Base-by-base conservation (phyloP, 176 grass and related monocot genomes). In the Aegilops bicornis region DNA sequence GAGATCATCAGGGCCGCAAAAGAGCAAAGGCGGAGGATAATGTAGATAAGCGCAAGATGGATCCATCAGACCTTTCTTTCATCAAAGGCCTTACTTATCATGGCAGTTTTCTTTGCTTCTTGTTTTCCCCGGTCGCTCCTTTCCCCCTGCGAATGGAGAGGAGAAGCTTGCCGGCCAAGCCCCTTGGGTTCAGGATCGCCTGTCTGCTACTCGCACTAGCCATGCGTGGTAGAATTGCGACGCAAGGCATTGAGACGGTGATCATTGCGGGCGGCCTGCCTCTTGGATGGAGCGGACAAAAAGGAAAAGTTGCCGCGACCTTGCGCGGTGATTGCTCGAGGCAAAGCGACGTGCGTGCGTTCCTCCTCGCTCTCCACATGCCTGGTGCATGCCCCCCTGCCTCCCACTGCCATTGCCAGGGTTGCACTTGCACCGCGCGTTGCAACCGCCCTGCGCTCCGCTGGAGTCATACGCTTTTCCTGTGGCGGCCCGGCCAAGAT, bases 141-240 rank as follows among this genome's bases (percentile, higher is more conserved):
- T 69, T n/a, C 5, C 4, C 4, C 27, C 35, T 6, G 33, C 24
- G 1, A 54, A 78, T 19, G 5, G 37, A 15, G 31, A 29, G 59
- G 52, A 6, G 65, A 87, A 73, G 56, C 89, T 90, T 91, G 20
- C n/a, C 29, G 76, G 59, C 56, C 5, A 91, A 80, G 89, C 58
- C 16, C 75, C 32, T 14, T 22, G 75, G 64, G 32, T 65, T 79
- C 74, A 73, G 52, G 84, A 64, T 77, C 73, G 29, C 33, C 24
- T 83, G 80, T 48, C 37, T 29, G 36, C 65, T 64, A 58, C 31
- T 32, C 42, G 3, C 73, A 23, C 22, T 32, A 27, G 72, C 24
- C 17, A 10, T 40, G 32, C 54, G 6, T 15, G 69, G 67, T 71
- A 79, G 50, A 72, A 82, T 78, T 78, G 78, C 9, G 50, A 63